These are phyloP conservation scores for Sarocladium oryzae DNA, from an alignment of 2,329 filamentous ascomycete genomes.

Conservation along the genomic window DNA sequence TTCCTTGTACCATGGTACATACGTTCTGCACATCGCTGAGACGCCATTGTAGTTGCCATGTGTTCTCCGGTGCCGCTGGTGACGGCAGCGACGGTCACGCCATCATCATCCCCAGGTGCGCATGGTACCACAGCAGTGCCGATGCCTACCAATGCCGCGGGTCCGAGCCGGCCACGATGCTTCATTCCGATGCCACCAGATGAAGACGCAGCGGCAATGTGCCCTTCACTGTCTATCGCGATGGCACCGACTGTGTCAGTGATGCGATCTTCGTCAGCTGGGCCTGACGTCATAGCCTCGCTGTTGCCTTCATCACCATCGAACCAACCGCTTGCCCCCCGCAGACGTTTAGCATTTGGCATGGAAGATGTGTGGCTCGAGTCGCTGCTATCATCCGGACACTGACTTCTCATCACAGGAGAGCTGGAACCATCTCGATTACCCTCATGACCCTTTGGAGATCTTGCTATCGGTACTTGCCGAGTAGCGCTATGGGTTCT, in stretches of 20 bases:
- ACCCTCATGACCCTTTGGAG: not conserved
- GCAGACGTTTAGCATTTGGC: not conserved
- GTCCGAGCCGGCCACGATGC: constrained; percentile 82
- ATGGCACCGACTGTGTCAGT: constrained; percentile 96
- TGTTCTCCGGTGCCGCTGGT: constrained; percentile 96
- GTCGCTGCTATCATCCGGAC: not conserved
- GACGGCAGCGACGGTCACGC: constrained; percentile 70
- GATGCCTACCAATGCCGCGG: constrained; percentile 86
- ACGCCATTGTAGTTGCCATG: constrained; percentile 93
- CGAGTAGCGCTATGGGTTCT: not conserved
- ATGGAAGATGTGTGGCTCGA: not conserved
- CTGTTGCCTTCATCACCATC: not conserved
- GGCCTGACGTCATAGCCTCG: not conserved
- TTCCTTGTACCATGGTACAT: constrained; percentile 66
- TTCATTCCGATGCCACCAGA: constrained; percentile 99
- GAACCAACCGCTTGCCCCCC: not conserved
- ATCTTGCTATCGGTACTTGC: no score
- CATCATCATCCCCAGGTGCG: constrained; percentile 62
- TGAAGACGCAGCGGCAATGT: constrained; percentile 90
- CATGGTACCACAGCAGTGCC: constrained; percentile 84
- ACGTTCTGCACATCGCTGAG: constrained; percentile 77
- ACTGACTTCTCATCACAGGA: constrained; percentile 3
- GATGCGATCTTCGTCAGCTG: constrained; percentile 51
- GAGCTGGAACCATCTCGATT: constrained; percentile 16
- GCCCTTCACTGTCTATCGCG: constrained; percentile 76